Evolutionary conservation across 2,329 filamentous ascomycete species (phyloP).

Genomic region (Eurotiales sp.): DNA sequence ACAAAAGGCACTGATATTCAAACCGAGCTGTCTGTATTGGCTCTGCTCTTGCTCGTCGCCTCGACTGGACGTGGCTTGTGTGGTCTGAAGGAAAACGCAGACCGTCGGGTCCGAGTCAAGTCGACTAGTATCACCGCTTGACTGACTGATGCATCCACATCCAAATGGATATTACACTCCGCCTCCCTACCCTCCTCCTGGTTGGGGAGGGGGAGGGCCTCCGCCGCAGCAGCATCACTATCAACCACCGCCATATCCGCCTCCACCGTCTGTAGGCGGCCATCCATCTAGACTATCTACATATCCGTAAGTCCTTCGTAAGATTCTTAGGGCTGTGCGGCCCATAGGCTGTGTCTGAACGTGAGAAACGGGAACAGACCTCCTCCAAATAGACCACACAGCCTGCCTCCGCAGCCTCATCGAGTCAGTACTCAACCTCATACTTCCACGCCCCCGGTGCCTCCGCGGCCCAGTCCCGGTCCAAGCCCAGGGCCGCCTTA

Average conservation of each 20-base stretch:
- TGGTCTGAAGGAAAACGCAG: too few species aligned
- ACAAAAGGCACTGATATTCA: too few species aligned
- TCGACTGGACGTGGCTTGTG: too few species aligned
- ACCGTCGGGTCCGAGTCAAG: too few species aligned
- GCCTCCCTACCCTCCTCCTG: constrained; percentile 10
- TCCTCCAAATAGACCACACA: constrained; percentile 6
- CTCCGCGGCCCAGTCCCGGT: neutral
- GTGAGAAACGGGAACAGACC: neutral
- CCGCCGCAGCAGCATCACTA: constrained; percentile 5
- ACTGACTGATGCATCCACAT: neutral
- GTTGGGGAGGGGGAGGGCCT: constrained; percentile 5
- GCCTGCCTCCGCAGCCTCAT: constrained; percentile 10
- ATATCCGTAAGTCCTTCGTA: constrained; percentile 14
- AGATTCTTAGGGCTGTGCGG: neutral
- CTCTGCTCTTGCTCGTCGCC: too few species aligned
- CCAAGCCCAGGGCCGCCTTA: neutral
- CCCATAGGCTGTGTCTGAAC: neutral
- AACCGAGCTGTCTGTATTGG: too few species aligned
- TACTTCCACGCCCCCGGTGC: constrained; percentile 5
- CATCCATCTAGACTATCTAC: constrained; percentile 10
- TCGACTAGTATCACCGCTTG: neutral
- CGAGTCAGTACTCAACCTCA: constrained; percentile 7
- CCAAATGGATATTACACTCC: constrained; percentile 8
- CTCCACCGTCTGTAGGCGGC: constrained; percentile 1
- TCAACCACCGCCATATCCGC: constrained; percentile 4